phyloP scores from a whole-genome alignment of 345 rosid species.

The Ceriops zippeliana region DNA sequence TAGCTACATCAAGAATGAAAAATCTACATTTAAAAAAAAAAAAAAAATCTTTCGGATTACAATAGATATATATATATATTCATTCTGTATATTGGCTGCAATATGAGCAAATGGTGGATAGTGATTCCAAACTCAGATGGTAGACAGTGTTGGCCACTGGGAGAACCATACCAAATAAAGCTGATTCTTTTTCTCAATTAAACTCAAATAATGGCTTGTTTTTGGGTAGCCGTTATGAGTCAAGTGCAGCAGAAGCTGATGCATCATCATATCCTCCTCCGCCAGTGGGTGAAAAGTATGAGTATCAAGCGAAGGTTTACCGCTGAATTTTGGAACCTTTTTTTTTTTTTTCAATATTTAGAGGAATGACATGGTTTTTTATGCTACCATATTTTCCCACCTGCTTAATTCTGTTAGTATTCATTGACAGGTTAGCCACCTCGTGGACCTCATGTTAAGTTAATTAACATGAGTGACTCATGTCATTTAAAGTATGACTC shows the following conservation, averaged over 20 bases:
- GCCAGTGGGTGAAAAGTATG: conserved; percentile 62
- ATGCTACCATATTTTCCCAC: neutral
- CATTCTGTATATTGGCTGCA: neutral
- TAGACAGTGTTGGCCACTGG: conserved; percentile 50
- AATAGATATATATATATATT: neutral
- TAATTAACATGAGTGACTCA: too few species aligned
- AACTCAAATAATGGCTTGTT: conserved; percentile 36
- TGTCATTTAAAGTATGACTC: too few species aligned
- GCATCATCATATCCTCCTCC: conserved; percentile 47
- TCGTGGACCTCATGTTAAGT: conserved; percentile 68
- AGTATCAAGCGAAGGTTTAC: conserved; percentile 93
- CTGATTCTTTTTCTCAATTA: conserved; percentile 23
- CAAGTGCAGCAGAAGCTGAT: conserved; percentile 66
- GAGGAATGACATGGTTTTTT: conserved; percentile 4
- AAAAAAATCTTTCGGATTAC: too few species aligned
- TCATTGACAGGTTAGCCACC: conserved; percentile 80
- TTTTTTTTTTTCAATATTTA: neutral
- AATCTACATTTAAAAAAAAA: too few species aligned
- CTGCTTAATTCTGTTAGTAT: neutral
- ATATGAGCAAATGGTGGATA: conserved; percentile 38
- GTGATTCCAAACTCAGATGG: conserved; percentile 46
- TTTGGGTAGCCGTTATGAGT: conserved; percentile 49
- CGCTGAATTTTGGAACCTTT: neutral
- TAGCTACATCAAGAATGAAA: too few species aligned
- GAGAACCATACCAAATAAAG: conserved; percentile 14